A percentile compares a stretch with the other conserved stretches of the same genome.
Conservation (phyloP, 2,329 filamentous ascomycete species). For the Fusarium tuaranense region DNA sequence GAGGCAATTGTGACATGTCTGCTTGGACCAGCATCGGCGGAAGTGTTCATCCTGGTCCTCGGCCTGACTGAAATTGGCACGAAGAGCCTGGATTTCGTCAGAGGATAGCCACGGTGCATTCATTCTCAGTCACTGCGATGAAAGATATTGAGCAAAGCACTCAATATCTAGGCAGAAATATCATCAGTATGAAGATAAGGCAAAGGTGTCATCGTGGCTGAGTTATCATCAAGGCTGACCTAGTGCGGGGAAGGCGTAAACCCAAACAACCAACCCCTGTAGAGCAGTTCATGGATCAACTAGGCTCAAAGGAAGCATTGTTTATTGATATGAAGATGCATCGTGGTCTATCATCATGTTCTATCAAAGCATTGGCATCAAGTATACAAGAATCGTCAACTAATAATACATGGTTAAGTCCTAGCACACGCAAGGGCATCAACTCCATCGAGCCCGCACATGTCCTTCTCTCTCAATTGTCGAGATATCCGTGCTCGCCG, state of each 20-base stretch:
- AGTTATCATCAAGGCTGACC: not conserved
- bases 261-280: conserved; percentile 23
- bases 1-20: conserved; percentile 62
- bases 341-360: conserved; percentile 3
- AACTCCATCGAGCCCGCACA: not conserved
- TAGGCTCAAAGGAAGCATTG: not conserved
- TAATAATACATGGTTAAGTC: conserved; percentile 13
- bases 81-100: conserved; percentile 24
- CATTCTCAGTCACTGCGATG: conserved; percentile 17
- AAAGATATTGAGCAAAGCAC: not conserved
- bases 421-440: not conserved
- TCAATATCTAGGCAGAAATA: not conserved
- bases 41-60: conserved; percentile 54
- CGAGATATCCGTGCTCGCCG: conserved; percentile 51
- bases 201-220: conserved; percentile 8
- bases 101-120: conserved; percentile 8
- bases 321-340: not conserved
- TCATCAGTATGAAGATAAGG: not conserved
- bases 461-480: conserved; percentile 37
- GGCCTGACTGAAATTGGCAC: conserved; percentile 48
- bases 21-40: conserved; percentile 62
- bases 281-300: not conserved
- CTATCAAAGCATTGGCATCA: not conserved
- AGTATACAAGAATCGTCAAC: conserved; percentile 6
- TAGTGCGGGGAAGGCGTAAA: conserved; percentile 23